Evolutionary conservation across 495 filamentous ascomycete species (phyloP).

Genomic region (Clohesyomyces aquaticus): DNA sequence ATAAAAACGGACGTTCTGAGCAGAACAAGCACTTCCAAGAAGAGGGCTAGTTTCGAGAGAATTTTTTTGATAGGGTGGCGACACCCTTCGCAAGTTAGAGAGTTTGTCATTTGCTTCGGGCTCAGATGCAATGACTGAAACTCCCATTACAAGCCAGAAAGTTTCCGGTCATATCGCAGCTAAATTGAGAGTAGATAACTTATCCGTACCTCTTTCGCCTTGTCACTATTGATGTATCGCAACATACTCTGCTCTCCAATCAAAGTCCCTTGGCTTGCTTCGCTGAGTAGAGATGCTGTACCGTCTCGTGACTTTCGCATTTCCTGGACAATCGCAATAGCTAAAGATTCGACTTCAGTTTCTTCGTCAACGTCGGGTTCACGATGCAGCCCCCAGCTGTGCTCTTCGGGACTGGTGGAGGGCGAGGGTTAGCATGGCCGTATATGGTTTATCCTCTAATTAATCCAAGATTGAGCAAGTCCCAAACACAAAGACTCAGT

Average conservation of each 20-base stretch:
- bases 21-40: neutral
- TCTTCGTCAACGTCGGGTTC: constrained; percentile 6
- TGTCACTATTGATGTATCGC: constrained; percentile 24
- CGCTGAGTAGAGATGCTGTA: neutral
- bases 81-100: too few species aligned
- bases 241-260: constrained; percentile 20
- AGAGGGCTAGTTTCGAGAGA: constrained; percentile 1
- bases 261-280: constrained; percentile 4
- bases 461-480: too few species aligned
- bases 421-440: too few species aligned
- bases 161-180: neutral
- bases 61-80: neutral
- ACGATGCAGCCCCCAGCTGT: neutral
- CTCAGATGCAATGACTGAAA: too few species aligned
- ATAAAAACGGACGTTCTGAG: neutral
- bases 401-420: too few species aligned
- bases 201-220: constrained; percentile 21
- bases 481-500: too few species aligned
- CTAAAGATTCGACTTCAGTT: too few species aligned
- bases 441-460: too few species aligned
- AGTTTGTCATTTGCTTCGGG: too few species aligned
- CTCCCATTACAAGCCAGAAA: neutral
- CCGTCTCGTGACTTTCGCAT: constrained; percentile 1
- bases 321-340: constrained; percentile 15
- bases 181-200: neutral